Percentiles rank a stretch among this genome's conserved stretches.
These are phyloP conservation scores for Myxozyma mucilagina DNA, from an alignment of 805 yeast genomes.

Conservation along the genomic window DNA sequence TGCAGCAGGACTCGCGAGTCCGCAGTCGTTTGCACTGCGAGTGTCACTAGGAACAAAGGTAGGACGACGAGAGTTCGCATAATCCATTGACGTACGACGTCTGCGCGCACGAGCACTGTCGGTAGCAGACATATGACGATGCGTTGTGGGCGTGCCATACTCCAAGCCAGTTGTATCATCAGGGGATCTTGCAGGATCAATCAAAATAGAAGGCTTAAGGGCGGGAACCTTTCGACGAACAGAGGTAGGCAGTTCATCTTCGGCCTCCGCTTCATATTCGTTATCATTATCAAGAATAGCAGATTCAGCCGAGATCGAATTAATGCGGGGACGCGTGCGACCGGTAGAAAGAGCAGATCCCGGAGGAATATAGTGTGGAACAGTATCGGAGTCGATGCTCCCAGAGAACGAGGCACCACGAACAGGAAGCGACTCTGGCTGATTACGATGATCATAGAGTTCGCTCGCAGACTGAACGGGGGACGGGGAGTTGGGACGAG, in stretches of 20 bases:
- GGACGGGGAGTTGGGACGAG: conserved; percentile 25
- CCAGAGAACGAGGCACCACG: conserved; percentile 34
- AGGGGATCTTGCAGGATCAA: not conserved
- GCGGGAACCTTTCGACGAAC: conserved; percentile 2
- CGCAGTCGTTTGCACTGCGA: not conserved
- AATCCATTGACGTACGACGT: conserved; percentile 12
- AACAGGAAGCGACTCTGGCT: conserved; percentile 46
- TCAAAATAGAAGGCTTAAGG: not conserved
- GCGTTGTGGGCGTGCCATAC: not conserved
- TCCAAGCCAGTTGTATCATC: not conserved
- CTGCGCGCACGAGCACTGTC: conserved; percentile 2
- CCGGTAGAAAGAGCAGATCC: conserved; percentile 13
- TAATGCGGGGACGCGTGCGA: conserved; percentile 12
- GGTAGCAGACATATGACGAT: not conserved
- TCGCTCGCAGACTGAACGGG: conserved; percentile 33
- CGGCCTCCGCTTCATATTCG: conserved; percentile 24
- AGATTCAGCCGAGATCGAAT: conserved; percentile 14
- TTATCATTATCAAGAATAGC: conserved; percentile 4
- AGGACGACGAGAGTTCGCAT: conserved; percentile 10
- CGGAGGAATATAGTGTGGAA: not conserved
- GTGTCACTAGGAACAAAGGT: not conserved
- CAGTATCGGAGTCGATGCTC: not conserved
- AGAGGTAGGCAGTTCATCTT: conserved; percentile 7
- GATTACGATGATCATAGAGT: conserved; percentile 52
- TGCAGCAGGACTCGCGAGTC: not conserved